Percentiles rank a stretch among this genome's conserved stretches.
These are phyloP conservation scores for Stemphylium beticola DNA, from an alignment of 2,329 filamentous ascomycete species.

Conservation along the genomic window DNA sequence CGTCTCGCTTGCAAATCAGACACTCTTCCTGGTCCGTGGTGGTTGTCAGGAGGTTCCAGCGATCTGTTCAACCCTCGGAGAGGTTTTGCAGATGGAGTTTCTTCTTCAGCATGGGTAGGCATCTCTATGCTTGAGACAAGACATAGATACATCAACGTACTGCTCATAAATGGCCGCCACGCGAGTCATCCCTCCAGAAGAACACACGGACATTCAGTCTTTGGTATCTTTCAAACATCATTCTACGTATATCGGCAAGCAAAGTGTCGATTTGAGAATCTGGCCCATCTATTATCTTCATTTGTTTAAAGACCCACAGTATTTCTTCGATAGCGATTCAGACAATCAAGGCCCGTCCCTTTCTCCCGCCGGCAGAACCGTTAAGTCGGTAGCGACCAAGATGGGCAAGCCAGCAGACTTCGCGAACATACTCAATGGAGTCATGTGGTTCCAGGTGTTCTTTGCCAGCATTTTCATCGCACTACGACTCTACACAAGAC, in stretches of 20 bases:
- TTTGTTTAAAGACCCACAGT: not conserved
- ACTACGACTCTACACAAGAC: slow-evolving; percentile 36
- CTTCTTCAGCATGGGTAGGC: slow-evolving; percentile 7
- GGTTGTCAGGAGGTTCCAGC: not conserved
- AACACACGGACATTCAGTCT: not conserved
- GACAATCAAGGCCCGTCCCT: not conserved
- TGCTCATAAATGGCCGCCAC: not conserved
- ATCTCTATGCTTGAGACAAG: not conserved
- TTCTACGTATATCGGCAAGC: not conserved
- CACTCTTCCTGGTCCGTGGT: not conserved
- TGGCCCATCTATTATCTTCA: not conserved
- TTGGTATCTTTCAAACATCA: not conserved
- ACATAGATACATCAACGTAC: not conserved
- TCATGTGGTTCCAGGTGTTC: slow-evolving; percentile 41
- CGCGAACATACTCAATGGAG: slow-evolving; percentile 32
- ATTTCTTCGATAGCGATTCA: not conserved
- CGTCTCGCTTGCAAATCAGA: not conserved
- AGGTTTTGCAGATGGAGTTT: slow-evolving; percentile 5
- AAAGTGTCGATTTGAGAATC: not conserved
- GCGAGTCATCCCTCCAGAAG: not conserved
- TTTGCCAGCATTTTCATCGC: slow-evolving; percentile 33
- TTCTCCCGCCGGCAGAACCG: not conserved
- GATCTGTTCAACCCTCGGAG: slow-evolving; percentile 1
- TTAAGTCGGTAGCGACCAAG: not conserved
- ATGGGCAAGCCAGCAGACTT: slow-evolving; percentile 33